Evolutionary conservation across 768 basidiomycete species (phyloP), one percentile per base, ranked within the genome.

Genomic region (Amanita phalloides): DNA sequence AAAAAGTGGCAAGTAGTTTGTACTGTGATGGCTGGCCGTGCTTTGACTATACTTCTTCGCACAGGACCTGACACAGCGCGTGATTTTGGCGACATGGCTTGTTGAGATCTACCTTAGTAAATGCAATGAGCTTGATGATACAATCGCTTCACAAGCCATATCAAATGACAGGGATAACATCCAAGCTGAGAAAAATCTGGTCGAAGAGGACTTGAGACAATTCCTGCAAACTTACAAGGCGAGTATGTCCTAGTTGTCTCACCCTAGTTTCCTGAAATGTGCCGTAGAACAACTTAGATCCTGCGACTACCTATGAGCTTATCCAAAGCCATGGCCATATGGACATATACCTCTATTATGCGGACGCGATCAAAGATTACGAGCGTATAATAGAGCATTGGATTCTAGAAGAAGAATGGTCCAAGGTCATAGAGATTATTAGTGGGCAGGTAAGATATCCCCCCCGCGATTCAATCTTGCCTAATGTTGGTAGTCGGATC

Each of bases 51-150:
- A n/a, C 17, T 13, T 42, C 10, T 36, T 48, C n/a, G 10, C 51
- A 21, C 49, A 97, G 94, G 92, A 96, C 60, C 58, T 87, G 36
- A 93, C 91, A 0, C 94, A 97, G 64, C 78, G 96, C 37, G 93
- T 93, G 86, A 92, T 98, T 83, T 71, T 99, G 17, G 94, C 96
- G 14, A 97, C 93, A 0, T 99, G 96, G 96, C 81, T 99, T 10
- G 86, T 96, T 28, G 96, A 99, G 66, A 91, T 98, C 57, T 97
- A 93, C 62, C 79, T 99, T 13, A 88, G 88, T 67, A 98, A 96
- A 71, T 92, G 90, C 65, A 95, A 96, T 61, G 90, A 95, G 55
- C 71, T 98, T 47, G 96, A 99, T 61, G 96, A 98, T 61, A 74
- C 93, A 14, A 82, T 94, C 25, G 92, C 91, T 0, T 89, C 94